phyloP scores from a whole-genome alignment of 2,329 filamentous ascomycete species.

The Hansfordia pulvinata region DNA sequence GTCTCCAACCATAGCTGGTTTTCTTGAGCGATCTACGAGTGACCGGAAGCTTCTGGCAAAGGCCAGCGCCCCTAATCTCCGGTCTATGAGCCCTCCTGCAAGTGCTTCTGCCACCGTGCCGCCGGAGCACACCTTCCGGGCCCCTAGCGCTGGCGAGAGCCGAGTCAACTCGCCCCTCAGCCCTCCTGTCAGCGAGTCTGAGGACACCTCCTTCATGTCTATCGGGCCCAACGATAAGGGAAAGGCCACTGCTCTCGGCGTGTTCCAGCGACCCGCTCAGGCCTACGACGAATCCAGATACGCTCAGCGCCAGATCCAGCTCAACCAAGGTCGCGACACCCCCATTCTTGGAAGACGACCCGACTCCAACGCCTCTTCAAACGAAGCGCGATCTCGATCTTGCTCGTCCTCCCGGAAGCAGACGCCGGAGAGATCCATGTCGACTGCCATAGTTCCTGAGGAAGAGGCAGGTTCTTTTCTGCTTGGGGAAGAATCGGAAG shows the following conservation, averaged over 20 bases:
- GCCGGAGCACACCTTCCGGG: constrained; percentile 17
- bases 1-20: constrained; percentile 28
- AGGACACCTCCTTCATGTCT: constrained; percentile 49
- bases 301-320: constrained; percentile 65
- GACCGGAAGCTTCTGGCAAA: constrained; percentile 36
- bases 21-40: constrained; percentile 28
- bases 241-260: constrained; percentile 18
- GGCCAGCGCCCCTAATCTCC: constrained; percentile 57
- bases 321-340: constrained; percentile 62
- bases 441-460: too few species aligned
- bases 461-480: too few species aligned
- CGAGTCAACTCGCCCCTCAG: constrained; percentile 40
- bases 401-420: constrained; percentile 28
- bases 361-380: constrained; percentile 30
- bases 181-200: constrained; percentile 58
- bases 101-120: constrained; percentile 22
- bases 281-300: constrained; percentile 80
- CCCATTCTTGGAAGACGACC: constrained; percentile 32
- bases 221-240: constrained; percentile 61
- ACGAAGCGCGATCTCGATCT: constrained; percentile 30
- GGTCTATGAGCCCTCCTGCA: constrained; percentile 36
- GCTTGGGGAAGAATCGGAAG: constrained; percentile 25
- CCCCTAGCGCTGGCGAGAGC: constrained; percentile 21
- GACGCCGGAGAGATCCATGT: constrained; percentile 18
- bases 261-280: constrained; percentile 52